A percentile compares a stretch with the other conserved stretches of the same genome.
Conservation (phyloP, 2,329 filamentous ascomycete species). For the Diaporthe sp. region DNA sequence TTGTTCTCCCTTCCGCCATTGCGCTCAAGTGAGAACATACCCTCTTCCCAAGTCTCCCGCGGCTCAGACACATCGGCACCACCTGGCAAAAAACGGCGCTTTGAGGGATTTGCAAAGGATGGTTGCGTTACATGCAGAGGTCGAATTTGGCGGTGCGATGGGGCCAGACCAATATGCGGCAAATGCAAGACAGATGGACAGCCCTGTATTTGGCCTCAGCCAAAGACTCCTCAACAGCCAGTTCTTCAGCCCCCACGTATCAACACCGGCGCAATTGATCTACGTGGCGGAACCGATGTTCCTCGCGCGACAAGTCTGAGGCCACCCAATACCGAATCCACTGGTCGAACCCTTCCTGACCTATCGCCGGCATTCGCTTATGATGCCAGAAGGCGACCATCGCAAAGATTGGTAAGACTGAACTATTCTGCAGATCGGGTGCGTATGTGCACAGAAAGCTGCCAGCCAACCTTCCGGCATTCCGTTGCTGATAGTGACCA, state of each 20-base stretch:
- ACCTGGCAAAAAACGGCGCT: background rate
- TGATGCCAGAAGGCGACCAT: background rate
- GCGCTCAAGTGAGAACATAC: background rate
- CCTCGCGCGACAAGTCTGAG: background rate
- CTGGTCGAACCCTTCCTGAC: background rate
- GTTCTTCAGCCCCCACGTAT: background rate
- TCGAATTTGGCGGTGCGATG: background rate
- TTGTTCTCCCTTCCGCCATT: background rate
- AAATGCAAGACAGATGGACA: background rate
- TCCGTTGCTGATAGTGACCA: background rate
- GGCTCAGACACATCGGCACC: background rate
- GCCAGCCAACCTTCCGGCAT: background rate
- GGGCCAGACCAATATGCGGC: background rate
- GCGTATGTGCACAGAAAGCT: background rate
- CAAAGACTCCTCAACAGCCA: background rate
- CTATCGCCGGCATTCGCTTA: background rate
- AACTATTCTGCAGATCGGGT: background rate
- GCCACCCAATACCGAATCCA: background rate
- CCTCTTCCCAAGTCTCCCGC: background rate
- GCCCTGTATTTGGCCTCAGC: background rate
- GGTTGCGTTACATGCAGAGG: background rate
- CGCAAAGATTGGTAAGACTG: slow-evolving; percentile 19
- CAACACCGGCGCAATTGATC: background rate
- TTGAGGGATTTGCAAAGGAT: slow-evolving; percentile 3
- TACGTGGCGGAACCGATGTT: too few species aligned